phyloP scores from a whole-genome alignment of 352 stramenopile genomes.

The Pythium folliculosum region DNA sequence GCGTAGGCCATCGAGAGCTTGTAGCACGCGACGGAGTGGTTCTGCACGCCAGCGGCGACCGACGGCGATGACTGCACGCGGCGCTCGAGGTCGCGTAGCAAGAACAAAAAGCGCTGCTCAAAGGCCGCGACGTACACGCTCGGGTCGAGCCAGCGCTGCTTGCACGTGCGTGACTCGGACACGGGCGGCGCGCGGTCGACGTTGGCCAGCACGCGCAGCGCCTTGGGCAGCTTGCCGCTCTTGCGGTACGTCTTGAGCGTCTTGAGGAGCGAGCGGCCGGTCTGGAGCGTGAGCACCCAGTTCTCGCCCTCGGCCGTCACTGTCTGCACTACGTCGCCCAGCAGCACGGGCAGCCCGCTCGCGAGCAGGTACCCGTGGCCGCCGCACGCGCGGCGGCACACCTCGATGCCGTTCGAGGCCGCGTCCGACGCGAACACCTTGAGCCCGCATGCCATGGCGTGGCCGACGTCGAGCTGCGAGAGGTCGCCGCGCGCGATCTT shows the following conservation, averaged over 20 bases:
- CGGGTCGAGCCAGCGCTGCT: conserved; percentile 18
- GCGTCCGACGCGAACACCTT: conserved; percentile 63
- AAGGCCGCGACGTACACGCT: conserved; percentile 43
- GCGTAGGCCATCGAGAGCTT: conserved; percentile 62
- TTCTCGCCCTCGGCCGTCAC: conserved; percentile 97
- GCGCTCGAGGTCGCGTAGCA: conserved; percentile 41
- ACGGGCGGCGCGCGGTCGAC: conserved; percentile 39
- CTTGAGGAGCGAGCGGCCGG: conserved; percentile 42
- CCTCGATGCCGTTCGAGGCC: conserved; percentile 51
- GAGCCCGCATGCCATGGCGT: conserved; percentile 65
- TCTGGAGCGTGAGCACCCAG: conserved; percentile 91
- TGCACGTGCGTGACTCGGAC: conserved; percentile 21
- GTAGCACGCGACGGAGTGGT: conserved; percentile 64
- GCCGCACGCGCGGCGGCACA: conserved; percentile 77
- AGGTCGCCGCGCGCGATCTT: conserved; percentile 46
- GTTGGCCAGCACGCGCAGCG: conserved; percentile 46
- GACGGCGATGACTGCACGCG: conserved; percentile 36
- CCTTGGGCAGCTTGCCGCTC: conserved; percentile 31
- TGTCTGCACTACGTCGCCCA: conserved; percentile 92
- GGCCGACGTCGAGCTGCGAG: conserved; percentile 48
- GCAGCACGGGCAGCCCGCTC: conserved; percentile 71
- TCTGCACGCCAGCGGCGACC: conserved; percentile 50
- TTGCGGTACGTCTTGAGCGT: conserved; percentile 41
- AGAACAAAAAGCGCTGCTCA: conserved; percentile 59
- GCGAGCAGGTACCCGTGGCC: conserved; percentile 93